Conservation (phyloP, 257 asterid genomes). For the Primulina huaijiensis region DNA sequence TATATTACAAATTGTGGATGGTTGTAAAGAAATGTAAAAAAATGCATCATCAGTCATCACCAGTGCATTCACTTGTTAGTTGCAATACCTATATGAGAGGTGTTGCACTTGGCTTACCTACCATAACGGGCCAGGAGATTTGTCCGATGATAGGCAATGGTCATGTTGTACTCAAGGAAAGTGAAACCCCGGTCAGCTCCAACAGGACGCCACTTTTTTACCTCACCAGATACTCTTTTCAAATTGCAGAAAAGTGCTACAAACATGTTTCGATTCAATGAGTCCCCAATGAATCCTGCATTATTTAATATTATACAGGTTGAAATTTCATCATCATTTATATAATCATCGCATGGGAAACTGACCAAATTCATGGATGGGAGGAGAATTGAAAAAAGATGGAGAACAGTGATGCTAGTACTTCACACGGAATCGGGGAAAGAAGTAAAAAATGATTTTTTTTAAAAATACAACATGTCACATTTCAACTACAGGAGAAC, state of each 20-base stretch:
- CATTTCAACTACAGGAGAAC: not conserved
- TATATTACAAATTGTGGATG: not conserved
- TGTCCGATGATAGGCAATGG: constrained; percentile 89
- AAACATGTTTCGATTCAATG: constrained; percentile 94
- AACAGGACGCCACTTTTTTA: constrained; percentile 94
- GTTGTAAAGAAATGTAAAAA: too few species aligned
- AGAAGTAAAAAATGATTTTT: not conserved
- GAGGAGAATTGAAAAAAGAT: not conserved
- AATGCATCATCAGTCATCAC: constrained; percentile 14
- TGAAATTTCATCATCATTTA: constrained; percentile 11
- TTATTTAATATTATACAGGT: constrained; percentile 39
- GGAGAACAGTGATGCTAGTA: not conserved
- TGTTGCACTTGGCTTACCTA: constrained; percentile 61
- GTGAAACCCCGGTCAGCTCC: constrained; percentile 97
- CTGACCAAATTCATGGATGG: not conserved
- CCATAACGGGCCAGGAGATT: constrained; percentile 94
- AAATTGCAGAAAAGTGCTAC: constrained; percentile 83
- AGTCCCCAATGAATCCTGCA: constrained; percentile 99
- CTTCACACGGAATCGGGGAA: not conserved
- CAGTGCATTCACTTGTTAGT: constrained; percentile 8
- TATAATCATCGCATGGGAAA: not conserved
- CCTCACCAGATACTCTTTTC: constrained; percentile 54
- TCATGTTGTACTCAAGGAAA: constrained; percentile 75
- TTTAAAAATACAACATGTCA: not conserved
- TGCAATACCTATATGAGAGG: constrained; percentile 3